These are phyloP conservation scores for Hypoxylon rubiginosum DNA, from an alignment of 2,329 filamentous ascomycete species.

Conservation along the genomic window DNA sequence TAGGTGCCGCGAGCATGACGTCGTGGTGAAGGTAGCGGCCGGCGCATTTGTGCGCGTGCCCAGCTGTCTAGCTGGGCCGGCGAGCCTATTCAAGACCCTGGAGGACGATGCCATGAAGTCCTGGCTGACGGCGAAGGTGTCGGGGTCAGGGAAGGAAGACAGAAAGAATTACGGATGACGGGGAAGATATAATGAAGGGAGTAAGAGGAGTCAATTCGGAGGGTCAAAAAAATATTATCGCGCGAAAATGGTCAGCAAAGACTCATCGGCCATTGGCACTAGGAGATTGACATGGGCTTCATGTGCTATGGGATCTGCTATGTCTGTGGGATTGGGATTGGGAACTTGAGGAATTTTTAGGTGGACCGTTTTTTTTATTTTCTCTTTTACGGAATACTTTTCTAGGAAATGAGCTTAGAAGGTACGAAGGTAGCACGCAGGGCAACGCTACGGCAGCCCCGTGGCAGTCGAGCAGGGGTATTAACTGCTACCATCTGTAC, in stretches of 20 bases:
- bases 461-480: background rate
- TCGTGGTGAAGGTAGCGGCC: conserved; percentile 47
- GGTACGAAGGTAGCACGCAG: background rate
- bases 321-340: background rate
- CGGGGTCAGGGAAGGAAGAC: conserved; percentile 22
- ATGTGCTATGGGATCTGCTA: background rate
- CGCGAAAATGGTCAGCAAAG: conserved; percentile 32
- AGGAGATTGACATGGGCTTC: conserved; percentile 15
- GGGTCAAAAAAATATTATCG: conserved; percentile 25
- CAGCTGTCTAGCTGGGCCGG: conserved; percentile 47
- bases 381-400: conserved; percentile 24
- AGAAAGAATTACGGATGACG: conserved; percentile 3
- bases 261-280: conserved; percentile 32
- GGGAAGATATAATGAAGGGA: conserved; percentile 19
- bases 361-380: conserved; percentile 25
- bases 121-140: conserved; percentile 39
- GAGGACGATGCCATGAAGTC: conserved; percentile 62
- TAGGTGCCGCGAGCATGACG: conserved; percentile 49
- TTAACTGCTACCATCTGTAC: background rate
- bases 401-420: conserved; percentile 32
- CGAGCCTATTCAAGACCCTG: conserved; percentile 57
- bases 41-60: conserved; percentile 48
- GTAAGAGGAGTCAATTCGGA: conserved; percentile 20
- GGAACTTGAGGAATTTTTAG: conserved; percentile 36
- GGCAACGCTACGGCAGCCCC: conserved; percentile 14